Percentiles rank a stretch among this genome's conserved stretches.
These are phyloP conservation scores for Aspergillus ellipticus DNA, from an alignment of 495 filamentous ascomycete genomes.

Conservation along the genomic window DNA sequence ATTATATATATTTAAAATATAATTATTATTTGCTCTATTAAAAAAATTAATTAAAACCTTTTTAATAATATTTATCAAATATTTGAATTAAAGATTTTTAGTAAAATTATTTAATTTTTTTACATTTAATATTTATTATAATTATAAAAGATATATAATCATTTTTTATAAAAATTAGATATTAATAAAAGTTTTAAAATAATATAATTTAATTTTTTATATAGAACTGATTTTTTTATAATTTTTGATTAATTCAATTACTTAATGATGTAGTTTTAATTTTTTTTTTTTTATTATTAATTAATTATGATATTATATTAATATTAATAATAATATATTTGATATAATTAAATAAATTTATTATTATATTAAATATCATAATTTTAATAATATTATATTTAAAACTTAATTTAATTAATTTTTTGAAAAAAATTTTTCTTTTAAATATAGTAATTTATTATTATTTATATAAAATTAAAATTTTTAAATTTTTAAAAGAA, in stretches of 20 bases:
- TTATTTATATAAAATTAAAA: background rate
- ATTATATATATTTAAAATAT: too few species aligned
- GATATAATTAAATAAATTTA: background rate
- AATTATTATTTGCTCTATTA: background rate
- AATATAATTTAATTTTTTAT: background rate
- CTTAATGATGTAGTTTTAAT: background rate
- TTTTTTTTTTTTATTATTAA: too few species aligned
- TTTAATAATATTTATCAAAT: background rate
- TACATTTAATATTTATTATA: conserved; percentile 6
- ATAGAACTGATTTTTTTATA: background rate
- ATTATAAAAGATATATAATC: conserved; percentile 1
- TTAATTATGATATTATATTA: too few species aligned
- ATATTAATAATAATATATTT: background rate
- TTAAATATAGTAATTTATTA: background rate
- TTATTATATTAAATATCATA: background rate
- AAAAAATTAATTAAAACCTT: background rate
- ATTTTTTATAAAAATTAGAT: background rate
- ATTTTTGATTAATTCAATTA: background rate
- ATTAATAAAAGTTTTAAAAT: background rate
- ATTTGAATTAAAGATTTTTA: too few species aligned
- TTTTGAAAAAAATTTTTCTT: background rate
- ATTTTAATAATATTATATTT: background rate
- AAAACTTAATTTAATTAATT: background rate
- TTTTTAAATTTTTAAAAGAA: background rate
- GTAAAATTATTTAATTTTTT: conserved; percentile 6